Base-by-base conservation (phyloP, 441 rosid genomes). In the Croton setiger region DNA sequence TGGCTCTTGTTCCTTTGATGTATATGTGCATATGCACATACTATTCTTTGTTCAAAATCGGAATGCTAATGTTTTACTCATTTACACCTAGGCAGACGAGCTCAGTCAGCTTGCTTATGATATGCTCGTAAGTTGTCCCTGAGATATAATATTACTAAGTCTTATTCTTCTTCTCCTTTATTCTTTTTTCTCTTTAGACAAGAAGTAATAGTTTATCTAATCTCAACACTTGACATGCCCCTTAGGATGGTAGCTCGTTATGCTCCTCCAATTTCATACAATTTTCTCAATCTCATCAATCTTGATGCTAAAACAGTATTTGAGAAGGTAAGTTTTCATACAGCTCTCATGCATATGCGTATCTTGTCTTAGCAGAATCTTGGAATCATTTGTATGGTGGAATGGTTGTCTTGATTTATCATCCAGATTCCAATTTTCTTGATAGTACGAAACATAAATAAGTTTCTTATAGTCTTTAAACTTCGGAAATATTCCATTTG, bases 21-120 rank as follows among this genome's bases (percentile, higher is more conserved):
- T 96, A 96, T 84, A 93, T 93, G 99, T 91, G 99, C 77, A 68
- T 96, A 43, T 93, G 98, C 84, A 96, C 99, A 47, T 93, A 93
- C 72, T 96, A 91, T 76, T 96, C 99, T 43, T 80, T 93, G 76
- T 91, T 93, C 82, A 96, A 91, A 79, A 73, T 88, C 69, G 99
- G 99, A 66, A 96, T 91, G 99, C 75, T 93, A 73, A 91, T 93
- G 99, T 92, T 96, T 62, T 96, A 96, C 88, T 96, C 99, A 44
- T 81, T 96, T 49, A 96, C 99, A 52, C 97, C 96, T 7, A 84
- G 96, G 64, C 98, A 89, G 81, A 96, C 99, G 36, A 93, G 99
- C 78, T 86, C 99, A 56, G 99, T 96, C 71, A 88, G 88, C 79
- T 82, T 96, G 86, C 92, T 96, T 53, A 92, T 96, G 99, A 96